Conservation (phyloP, 371 early-diverging fungal genomes). For the Massospora cicadina region DNA sequence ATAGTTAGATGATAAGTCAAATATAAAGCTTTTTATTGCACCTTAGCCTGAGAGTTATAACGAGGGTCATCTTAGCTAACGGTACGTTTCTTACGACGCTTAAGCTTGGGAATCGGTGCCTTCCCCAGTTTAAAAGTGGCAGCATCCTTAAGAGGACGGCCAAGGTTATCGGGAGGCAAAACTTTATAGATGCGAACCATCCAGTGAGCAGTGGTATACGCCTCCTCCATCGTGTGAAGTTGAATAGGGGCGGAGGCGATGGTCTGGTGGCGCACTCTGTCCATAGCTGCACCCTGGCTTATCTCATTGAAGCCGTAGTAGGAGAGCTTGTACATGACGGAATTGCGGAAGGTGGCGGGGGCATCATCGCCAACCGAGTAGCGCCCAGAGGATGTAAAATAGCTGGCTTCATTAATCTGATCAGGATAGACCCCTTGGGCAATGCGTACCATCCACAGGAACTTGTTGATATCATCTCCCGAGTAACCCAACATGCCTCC, state of each 20-base stretch:
- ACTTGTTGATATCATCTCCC: conserved; percentile 99
- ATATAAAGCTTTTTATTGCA: too few relatives aligned
- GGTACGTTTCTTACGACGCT: background rate
- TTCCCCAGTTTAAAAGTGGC: conserved; percentile 36
- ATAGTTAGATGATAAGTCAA: too few relatives aligned
- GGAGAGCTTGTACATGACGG: conserved; percentile 90
- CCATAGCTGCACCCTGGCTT: conserved; percentile 56
- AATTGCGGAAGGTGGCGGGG: conserved; percentile 70
- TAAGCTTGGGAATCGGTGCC: background rate
- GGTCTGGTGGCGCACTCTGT: conserved; percentile 71
- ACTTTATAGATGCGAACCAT: conserved; percentile 95
- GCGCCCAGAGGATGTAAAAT: conserved; percentile 77
- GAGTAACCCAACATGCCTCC: conserved; percentile 92
- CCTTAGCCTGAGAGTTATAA: too few relatives aligned
- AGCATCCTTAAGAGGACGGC: conserved; percentile 56
- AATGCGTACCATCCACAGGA: conserved; percentile 98
- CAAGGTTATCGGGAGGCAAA: conserved; percentile 80
- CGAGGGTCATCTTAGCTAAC: too few relatives aligned
- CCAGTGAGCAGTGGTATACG: conserved; percentile 77
- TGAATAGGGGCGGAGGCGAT: conserved; percentile 62
- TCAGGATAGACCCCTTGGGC: conserved; percentile 94
- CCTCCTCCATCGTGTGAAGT: conserved; percentile 77
- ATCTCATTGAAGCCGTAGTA: conserved; percentile 88
- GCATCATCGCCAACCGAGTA: conserved; percentile 87
- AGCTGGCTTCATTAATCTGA: conserved; percentile 68